Conservation (phyloP, 208 protist species). For the Novymonas esmeraldas region DNA sequence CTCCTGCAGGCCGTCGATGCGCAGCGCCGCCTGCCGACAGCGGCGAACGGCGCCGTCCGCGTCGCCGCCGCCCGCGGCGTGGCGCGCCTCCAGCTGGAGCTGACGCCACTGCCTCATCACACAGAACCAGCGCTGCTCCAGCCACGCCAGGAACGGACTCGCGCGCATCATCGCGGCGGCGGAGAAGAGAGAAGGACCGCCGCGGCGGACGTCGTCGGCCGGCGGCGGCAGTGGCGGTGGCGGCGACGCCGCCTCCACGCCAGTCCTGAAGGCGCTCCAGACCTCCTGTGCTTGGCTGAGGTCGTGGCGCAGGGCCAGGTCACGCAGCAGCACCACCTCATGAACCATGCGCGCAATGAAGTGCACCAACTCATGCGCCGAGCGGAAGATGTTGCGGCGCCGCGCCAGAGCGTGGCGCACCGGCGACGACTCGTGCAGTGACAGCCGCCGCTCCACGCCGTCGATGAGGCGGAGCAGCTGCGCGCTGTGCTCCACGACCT, state of each 20-base stretch:
- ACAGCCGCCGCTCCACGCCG: conserved; percentile 60
- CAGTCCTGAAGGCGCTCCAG: conserved; percentile 26
- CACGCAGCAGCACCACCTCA: conserved; percentile 54
- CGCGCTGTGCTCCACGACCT: conserved; percentile 30
- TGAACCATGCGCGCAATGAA: conserved; percentile 40
- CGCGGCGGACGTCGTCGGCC: neutral
- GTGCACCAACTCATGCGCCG: conserved; percentile 41
- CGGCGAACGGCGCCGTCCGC: conserved; percentile 38
- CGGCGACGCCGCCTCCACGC: conserved; percentile 10
- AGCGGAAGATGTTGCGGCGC: conserved; percentile 35
- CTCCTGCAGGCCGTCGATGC: conserved; percentile 50
- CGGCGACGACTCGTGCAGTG: conserved; percentile 40
- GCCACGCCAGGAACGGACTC: conserved; percentile 64
- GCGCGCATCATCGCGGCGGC: conserved; percentile 17
- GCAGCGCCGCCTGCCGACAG: conserved; percentile 44
- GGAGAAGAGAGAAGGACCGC: neutral
- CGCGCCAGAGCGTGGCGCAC: conserved; percentile 48
- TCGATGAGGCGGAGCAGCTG: conserved; percentile 48
- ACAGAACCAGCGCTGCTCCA: conserved; percentile 71
- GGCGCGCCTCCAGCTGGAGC: conserved; percentile 35
- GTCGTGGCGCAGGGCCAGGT: conserved; percentile 40
- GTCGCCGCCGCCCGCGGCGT: conserved; percentile 40
- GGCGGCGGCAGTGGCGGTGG: neutral
- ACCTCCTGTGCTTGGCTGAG: conserved; percentile 39
- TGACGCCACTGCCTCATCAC: conserved; percentile 63